Evolutionary conservation across 1,139 yeast genomes (phyloP).

Genomic region (Hyphopichia wangnamkhiaoensis): DNA sequence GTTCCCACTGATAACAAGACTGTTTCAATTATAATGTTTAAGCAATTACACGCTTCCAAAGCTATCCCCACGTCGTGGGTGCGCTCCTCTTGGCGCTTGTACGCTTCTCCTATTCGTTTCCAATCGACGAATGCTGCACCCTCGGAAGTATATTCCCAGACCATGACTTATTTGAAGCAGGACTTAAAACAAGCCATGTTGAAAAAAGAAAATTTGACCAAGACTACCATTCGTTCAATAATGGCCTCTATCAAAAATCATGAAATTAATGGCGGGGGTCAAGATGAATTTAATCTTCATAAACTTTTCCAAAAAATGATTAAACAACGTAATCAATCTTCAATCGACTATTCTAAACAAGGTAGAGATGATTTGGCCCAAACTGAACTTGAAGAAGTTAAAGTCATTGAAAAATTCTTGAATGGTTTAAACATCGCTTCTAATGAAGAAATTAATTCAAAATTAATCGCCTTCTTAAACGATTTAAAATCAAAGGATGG

Average conservation of each 20-base stretch:
- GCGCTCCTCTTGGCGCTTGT: too few species aligned
- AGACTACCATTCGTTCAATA: conserved; percentile 57
- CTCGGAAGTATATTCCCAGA: conserved; percentile 22
- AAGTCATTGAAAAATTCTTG: conserved; percentile 16
- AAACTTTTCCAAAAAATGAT: conserved; percentile 17
- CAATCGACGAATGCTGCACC: conserved; percentile 26
- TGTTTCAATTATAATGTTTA: too few species aligned
- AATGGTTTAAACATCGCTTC: conserved; percentile 18
- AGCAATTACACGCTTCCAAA: not conserved
- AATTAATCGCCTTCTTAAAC: conserved; percentile 7
- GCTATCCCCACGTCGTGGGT: conserved; percentile 1
- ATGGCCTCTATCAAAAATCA: conserved; percentile 61
- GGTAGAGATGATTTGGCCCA: conserved; percentile 20
- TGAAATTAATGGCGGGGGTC: conserved; percentile 29
- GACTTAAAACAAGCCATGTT: conserved; percentile 53
- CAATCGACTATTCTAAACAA: conserved; percentile 15
- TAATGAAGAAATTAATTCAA: conserved; percentile 15
- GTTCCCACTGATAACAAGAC: too few species aligned
- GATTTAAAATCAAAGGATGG: conserved; percentile 7
- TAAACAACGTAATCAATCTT: conserved; percentile 19
- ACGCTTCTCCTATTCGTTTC: conserved; percentile 11
- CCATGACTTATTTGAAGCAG: conserved; percentile 35
- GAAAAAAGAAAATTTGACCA: conserved; percentile 43
- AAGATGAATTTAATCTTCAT: conserved; percentile 17
- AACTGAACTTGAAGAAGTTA: conserved; percentile 18